Evolutionary conservation across 1,284 basidiomycete genomes (phyloP).

Genomic region (Apiotrichum gamsii): DNA sequence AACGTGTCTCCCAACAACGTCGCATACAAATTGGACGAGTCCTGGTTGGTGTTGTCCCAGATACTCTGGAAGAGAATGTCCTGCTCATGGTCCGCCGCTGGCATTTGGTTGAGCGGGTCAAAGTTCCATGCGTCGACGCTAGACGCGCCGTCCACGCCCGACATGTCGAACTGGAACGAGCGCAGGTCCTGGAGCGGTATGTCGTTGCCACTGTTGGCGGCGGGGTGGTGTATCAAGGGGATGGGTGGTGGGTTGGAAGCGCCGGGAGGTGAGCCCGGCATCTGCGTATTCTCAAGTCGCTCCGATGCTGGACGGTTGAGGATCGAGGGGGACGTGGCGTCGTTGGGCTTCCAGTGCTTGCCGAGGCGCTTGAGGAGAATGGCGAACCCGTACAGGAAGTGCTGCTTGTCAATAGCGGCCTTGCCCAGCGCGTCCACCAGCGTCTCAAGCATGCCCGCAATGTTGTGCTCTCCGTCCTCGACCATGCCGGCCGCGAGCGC

Average conservation of each 20-base stretch:
- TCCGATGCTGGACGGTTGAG: not conserved
- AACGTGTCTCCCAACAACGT: constrained; percentile 15
- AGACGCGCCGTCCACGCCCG: not conserved
- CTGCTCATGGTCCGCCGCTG: constrained; percentile 13
- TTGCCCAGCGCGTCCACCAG: constrained; percentile 4
- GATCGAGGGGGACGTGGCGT: not conserved
- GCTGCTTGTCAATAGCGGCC: constrained; percentile 12
- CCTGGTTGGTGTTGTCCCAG: constrained; percentile 4
- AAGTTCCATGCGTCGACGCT: constrained; percentile 10
- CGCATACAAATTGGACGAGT: constrained; percentile 11
- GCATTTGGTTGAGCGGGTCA: constrained; percentile 15
- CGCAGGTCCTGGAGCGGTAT: not conserved
- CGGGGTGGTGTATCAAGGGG: not conserved
- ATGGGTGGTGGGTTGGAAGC: not conserved
- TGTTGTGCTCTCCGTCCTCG: constrained; percentile 8
- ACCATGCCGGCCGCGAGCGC: constrained; percentile 14
- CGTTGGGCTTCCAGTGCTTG: constrained; percentile 11
- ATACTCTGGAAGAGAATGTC: constrained; percentile 8
- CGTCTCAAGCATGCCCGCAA: constrained; percentile 3
- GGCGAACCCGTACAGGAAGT: constrained; percentile 13
- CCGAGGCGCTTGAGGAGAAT: constrained; percentile 7
- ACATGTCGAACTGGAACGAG: not conserved
- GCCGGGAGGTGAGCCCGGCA: too few relatives aligned
- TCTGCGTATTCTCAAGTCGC: not conserved
- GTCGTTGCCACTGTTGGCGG: not conserved